Evolutionary conservation across 768 basidiomycete genomes (phyloP), one percentile per base, ranked within the genome.

Genomic region (Dentipellis fragilis): DNA sequence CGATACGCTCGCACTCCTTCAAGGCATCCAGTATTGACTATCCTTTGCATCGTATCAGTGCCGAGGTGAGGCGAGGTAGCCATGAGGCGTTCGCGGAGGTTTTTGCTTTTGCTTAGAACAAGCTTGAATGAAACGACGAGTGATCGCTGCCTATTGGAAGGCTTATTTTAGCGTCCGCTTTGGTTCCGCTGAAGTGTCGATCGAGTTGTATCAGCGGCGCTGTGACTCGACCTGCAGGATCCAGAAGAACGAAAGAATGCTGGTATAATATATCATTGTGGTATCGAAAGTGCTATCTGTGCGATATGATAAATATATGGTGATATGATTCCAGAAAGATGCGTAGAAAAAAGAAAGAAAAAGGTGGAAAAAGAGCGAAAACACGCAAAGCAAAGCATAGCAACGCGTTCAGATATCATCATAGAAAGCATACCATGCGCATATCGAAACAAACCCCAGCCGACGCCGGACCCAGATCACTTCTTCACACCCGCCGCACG

Each of bases 401-500:
- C 51, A 39, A n/a, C 29, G 37, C 36, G n/a, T 29, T 37, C 51
- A 37, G 21, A 52, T 29, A 51, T n/a, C 29, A 51, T 38, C 51
- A n/a, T 36, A 34, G 48, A 49, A 51, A 16, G 34, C 12, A 35
- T 19, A 51, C 37, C n/a, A 38, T 16, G 11, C 29, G 51, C 51
- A 38, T 35, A 29, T n/a, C 22, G 51, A 37, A 35, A 51, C 11
- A 35, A 12, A 36, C n/a, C 49, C 22, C 23, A 4, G 10, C 16
- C 17, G n/a, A 42, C 11, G 23, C 10, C 3, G 10, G 16, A 5
- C 3, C 23, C 16, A 16, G 22, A 38, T 57, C 62, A 78, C 69
- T 73, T 76, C 69, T 80, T 85, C 59, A 19, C 40, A 2, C 75
- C 67, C 16, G 59, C 53, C 21, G 76, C 76, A 52, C 89, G 77